Evolutionary conservation across 257 asterid species (phyloP).

Genomic region (Eustoma russellianum): DNA sequence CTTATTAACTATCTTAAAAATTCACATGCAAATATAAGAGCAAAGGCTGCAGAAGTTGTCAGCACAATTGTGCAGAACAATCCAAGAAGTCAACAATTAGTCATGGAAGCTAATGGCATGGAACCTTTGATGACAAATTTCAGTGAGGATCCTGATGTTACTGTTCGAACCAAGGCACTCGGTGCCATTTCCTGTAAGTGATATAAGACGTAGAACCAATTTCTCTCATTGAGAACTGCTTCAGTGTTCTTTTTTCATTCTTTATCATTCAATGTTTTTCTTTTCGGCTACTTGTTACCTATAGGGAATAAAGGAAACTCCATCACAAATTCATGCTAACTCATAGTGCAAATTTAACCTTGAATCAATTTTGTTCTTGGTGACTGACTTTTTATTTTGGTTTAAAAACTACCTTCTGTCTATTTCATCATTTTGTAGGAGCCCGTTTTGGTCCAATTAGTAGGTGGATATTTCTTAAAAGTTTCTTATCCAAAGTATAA

Average conservation of each 20-base stretch:
- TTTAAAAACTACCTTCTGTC: too few relatives aligned
- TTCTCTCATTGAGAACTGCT: background rate
- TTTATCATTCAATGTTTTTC: background rate
- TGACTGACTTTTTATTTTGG: too few relatives aligned
- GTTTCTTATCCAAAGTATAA: too few relatives aligned
- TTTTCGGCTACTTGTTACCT: too few relatives aligned
- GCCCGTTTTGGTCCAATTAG: too few relatives aligned
- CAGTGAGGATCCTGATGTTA: slow-evolving; percentile 67
- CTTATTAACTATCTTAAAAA: slow-evolving; percentile 61
- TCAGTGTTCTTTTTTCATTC: background rate
- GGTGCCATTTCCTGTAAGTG: slow-evolving; percentile 84
- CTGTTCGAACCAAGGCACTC: slow-evolving; percentile 70
- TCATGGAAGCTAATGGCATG: slow-evolving; percentile 83
- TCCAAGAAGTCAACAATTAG: slow-evolving; percentile 74
- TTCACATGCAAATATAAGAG: slow-evolving; percentile 70
- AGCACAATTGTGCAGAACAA: slow-evolving; percentile 90
- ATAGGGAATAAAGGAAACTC: too few relatives aligned
- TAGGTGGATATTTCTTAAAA: too few relatives aligned
- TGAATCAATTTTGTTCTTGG: too few relatives aligned
- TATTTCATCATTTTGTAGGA: too few relatives aligned
- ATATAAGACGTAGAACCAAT: background rate
- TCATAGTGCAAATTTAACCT: too few relatives aligned
- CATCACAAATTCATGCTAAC: too few relatives aligned
- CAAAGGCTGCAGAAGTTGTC: slow-evolving; percentile 93
- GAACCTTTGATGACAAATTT: slow-evolving; percentile 63